phyloP scores from a whole-genome alignment of 768 basidiomycete species.

The Boletellus sp. region DNA sequence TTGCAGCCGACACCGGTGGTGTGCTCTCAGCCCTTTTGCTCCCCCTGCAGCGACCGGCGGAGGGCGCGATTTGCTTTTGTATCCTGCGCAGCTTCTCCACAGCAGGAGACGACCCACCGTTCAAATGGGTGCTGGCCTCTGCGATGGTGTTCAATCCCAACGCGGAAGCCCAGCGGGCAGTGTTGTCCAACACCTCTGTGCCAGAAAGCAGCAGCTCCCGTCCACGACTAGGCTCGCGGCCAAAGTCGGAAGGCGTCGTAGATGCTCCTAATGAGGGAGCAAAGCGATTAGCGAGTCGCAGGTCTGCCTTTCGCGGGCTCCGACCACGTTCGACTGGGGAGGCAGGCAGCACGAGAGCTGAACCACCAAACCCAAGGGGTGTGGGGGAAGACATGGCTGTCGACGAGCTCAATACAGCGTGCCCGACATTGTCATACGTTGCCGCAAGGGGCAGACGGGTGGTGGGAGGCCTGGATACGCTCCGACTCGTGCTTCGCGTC shows the following conservation, averaged over 20 bases:
- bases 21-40: conserved; percentile 30
- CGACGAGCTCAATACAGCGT: conserved; percentile 13
- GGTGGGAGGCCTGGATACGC: conserved; percentile 38
- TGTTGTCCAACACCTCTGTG: conserved; percentile 24
- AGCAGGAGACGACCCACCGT: conserved; percentile 14
- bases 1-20: conserved; percentile 23
- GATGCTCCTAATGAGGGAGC: conserved; percentile 24
- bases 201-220: conserved; percentile 18
- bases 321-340: conserved; percentile 28
- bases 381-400: conserved; percentile 18
- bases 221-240: conserved; percentile 19
- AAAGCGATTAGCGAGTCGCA: conserved; percentile 11
- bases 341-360: conserved; percentile 19
- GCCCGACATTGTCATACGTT: conserved; percentile 25
- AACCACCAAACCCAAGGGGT: conserved; percentile 27
- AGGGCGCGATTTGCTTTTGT: conserved; percentile 1
- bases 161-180: conserved; percentile 28
- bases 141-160: conserved; percentile 21
- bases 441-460: conserved; percentile 23
- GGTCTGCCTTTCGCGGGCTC: conserved; percentile 20
- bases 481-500: conserved; percentile 37
- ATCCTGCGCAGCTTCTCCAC: conserved; percentile 22
- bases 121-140: conserved; percentile 17
- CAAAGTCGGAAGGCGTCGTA: conserved; percentile 22
- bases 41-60: background rate